These are phyloP conservation scores for Aspergillus candidus DNA, from an alignment of 2,329 filamentous ascomycete genomes.

Conservation along the genomic window DNA sequence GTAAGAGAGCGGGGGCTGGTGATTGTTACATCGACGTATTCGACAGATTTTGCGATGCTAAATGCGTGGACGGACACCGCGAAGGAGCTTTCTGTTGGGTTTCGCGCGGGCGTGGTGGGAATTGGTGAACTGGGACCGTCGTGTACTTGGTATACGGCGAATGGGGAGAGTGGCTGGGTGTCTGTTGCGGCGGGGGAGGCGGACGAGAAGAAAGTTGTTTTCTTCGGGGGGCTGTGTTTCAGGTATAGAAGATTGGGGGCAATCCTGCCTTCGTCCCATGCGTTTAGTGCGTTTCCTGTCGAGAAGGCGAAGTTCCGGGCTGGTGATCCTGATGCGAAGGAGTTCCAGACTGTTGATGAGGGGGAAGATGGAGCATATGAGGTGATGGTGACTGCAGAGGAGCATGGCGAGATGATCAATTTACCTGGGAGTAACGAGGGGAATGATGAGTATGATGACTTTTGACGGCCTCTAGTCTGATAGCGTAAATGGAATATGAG, in stretches of 20 bases:
- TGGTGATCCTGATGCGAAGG: background rate
- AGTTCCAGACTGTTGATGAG: background rate
- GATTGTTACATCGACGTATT: constrained; percentile 3
- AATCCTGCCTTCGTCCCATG: constrained; percentile 2
- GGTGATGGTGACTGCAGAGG: constrained; percentile 1
- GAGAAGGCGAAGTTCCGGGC: constrained; percentile 3
- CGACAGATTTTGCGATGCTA: constrained; percentile 1
- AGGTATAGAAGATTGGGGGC: constrained; percentile 1
- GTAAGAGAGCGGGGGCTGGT: constrained; percentile 2
- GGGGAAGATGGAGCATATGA: background rate
- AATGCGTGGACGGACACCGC: constrained; percentile 2
- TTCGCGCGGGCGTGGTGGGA: constrained; percentile 1
- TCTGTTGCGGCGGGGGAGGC: background rate
- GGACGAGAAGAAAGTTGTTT: constrained; percentile 2
- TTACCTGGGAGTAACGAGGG: background rate
- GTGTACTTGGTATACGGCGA: constrained; percentile 2
- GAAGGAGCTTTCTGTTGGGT: constrained; percentile 2
- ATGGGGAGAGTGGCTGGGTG: constrained; percentile 3
- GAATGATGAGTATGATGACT: background rate
- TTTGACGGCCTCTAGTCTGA: too few relatives aligned
- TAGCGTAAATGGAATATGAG: too few relatives aligned
- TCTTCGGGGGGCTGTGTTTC: constrained; percentile 3
- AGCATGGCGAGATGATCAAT: constrained; percentile 2
- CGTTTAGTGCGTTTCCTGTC: constrained; percentile 1
- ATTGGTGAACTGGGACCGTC: constrained; percentile 4